Percentiles rank a stretch among this genome's conserved stretches.
These are phyloP conservation scores for Pleurotus pulmonarius DNA, from an alignment of 768 basidiomycete genomes.

Conservation along the genomic window DNA sequence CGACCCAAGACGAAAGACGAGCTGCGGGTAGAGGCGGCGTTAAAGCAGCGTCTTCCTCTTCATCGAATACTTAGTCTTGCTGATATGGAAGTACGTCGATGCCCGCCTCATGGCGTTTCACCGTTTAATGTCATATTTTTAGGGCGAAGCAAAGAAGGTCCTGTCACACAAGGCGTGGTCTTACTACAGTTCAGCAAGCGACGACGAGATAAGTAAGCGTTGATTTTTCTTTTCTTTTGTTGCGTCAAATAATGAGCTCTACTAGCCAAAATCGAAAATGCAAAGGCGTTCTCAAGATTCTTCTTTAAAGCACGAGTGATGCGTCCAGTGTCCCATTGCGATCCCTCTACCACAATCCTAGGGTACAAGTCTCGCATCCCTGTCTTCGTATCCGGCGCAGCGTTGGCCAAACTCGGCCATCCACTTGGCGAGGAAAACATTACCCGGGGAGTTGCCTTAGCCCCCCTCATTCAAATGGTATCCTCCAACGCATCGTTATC, in stretches of 20 bases:
- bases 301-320: constrained; percentile 87
- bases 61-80: constrained; percentile 66
- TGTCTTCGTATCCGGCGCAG: constrained; percentile 80
- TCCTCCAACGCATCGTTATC: constrained; percentile 76
- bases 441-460: constrained; percentile 60
- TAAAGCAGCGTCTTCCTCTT: constrained; percentile 59
- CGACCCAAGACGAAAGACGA: constrained; percentile 65
- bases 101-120: not conserved
- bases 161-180: constrained; percentile 74
- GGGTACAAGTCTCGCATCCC: constrained; percentile 72
- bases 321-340: constrained; percentile 57
- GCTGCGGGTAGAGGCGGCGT: constrained; percentile 59
- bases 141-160: constrained; percentile 70
- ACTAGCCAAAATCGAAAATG: constrained; percentile 63
- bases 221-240: not conserved
- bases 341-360: constrained; percentile 72
- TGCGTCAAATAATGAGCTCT: constrained; percentile 15
- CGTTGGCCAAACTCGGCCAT: constrained; percentile 83
- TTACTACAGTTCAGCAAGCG: constrained; percentile 84
- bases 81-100: constrained; percentile 70
- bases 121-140: not conserved
- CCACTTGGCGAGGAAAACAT: constrained; percentile 85
- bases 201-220: constrained; percentile 74
- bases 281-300: constrained; percentile 77
- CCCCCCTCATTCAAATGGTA: constrained; percentile 81